Conservation (phyloP, 768 basidiomycete genomes). For the Termitomyces sp. region DNA sequence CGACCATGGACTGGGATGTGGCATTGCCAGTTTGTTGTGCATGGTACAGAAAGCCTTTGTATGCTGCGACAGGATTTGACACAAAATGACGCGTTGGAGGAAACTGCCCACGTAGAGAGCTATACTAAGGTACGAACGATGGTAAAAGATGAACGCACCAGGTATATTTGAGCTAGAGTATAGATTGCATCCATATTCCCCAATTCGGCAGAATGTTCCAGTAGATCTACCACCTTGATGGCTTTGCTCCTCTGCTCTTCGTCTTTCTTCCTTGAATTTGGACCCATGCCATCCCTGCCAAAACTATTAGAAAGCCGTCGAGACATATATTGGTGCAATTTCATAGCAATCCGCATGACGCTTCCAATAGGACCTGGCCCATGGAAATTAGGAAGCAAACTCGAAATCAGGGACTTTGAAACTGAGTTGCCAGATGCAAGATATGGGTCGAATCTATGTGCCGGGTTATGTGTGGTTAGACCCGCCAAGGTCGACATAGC, state of each 20-base stretch:
- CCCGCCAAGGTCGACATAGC: slow-evolving; percentile 63
- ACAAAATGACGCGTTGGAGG: slow-evolving; percentile 67
- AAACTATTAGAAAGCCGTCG: slow-evolving; percentile 33
- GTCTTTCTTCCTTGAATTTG: slow-evolving; percentile 45
- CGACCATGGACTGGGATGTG: slow-evolving; percentile 79
- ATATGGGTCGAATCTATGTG: slow-evolving; percentile 49
- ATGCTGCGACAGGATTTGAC: slow-evolving; percentile 56
- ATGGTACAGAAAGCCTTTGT: slow-evolving; percentile 56
- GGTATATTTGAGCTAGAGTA: slow-evolving; percentile 56
- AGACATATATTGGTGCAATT: slow-evolving; percentile 56
- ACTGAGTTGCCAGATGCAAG: slow-evolving; percentile 34
- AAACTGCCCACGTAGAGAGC: slow-evolving; percentile 39
- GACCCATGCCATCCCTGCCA: slow-evolving; percentile 32
- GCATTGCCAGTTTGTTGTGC: slow-evolving; percentile 74
- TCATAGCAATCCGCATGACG: slow-evolving; percentile 58
- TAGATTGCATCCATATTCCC: slow-evolving; percentile 73
- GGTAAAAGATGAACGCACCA: slow-evolving; percentile 37
- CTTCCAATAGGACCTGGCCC: slow-evolving; percentile 75
- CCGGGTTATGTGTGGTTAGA: slow-evolving; percentile 54
- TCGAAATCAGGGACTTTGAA: slow-evolving; percentile 52
- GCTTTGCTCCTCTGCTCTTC: slow-evolving; percentile 68
- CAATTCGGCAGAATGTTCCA: slow-evolving; percentile 76
- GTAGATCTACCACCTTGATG: slow-evolving; percentile 74
- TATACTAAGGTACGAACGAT: neutral
- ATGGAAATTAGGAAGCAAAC: slow-evolving; percentile 65